Base-by-base conservation (phyloP, 148 eudicot genomes). In the Diospyros kaki region DNA sequence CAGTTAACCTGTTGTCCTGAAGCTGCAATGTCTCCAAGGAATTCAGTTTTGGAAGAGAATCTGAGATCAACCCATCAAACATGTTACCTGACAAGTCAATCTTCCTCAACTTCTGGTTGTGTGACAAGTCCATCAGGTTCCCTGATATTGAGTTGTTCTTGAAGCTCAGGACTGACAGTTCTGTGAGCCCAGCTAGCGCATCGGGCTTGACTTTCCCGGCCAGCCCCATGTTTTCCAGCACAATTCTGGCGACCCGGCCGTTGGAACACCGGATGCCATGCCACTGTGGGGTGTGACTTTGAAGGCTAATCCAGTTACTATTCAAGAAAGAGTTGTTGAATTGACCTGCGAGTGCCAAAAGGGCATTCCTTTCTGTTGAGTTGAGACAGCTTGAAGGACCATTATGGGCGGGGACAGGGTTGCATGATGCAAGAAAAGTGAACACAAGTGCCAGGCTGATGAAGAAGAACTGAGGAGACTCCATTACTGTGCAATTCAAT, bases 131-230 rank as follows among this genome's bases (percentile, higher is more conserved):
- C 84, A 84, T 81, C 40, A 81, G 7, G 5, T 66, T 65, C 2
- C 87, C 85, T 3, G 74, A 73, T 6, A 84, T 58, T 11, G 78
- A 76, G 28, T 84, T 81, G 74, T 81, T 81, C 74, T 64, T 81
- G 69, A 84, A 77, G 79, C 79, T 81, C 3, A 84, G 68, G 10
- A 61, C 39, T 9, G 75, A 43, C 15, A 81, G 52, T 48, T 77
- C 48, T 8, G 85, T 70, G 71, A 84, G 84, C 58, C 79, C 79
- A 73, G 59, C 13, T 39, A 84, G 72, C 41, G 81, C 71, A 46
- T 81, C 69, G 15, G 55, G 58, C 72, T 62, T 70, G 45, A 79
- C 40, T 56, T 74, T 59, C 45, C 83, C 87, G 3, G 71, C 61
- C 4, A 84, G 80, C 44, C 52, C 71, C 54, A 81, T 38, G 75